Percentiles rank a stretch among this genome's conserved stretches.
Conservation (phyloP, 2,329 filamentous ascomycete genomes). For the Aspergillus aculeatinus region DNA sequence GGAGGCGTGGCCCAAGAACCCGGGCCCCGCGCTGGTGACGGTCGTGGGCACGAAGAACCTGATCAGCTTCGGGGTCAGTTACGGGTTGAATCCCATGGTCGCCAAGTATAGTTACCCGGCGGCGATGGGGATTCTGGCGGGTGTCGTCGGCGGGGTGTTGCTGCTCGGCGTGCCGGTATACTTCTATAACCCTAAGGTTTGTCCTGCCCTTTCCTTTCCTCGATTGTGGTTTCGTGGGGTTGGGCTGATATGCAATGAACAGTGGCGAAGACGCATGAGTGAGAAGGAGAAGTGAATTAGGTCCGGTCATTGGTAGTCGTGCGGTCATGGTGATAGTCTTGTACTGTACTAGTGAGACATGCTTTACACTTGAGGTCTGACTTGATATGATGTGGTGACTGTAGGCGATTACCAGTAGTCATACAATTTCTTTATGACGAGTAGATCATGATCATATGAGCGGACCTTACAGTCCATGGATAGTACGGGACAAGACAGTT, state of each 20-base stretch:
- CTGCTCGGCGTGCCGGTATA: constrained; percentile 27
- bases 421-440: too few species aligned
- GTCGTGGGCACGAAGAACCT: constrained; percentile 33
- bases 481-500: too few species aligned
- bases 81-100: constrained; percentile 29
- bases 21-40: constrained; percentile 29
- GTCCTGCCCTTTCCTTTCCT: neutral
- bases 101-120: constrained; percentile 24
- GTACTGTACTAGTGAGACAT: too few species aligned
- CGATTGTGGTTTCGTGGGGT: neutral
- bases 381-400: too few species aligned
- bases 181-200: constrained; percentile 25
- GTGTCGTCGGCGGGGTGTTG: constrained; percentile 21
- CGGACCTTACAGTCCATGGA: too few species aligned
- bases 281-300: neutral
- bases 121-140: constrained; percentile 27
- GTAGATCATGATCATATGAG: too few species aligned
- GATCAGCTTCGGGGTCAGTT: constrained; percentile 29
- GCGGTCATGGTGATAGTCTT: too few species aligned
- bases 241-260: neutral
- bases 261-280: constrained; percentile 10
- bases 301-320: too few species aligned
- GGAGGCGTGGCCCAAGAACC: constrained; percentile 36
- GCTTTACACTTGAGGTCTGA: too few species aligned
- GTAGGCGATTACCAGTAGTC: too few species aligned